These are phyloP conservation scores for Stereum hirsutum DNA, from an alignment of 1,284 basidiomycete species.

Conservation along the genomic window DNA sequence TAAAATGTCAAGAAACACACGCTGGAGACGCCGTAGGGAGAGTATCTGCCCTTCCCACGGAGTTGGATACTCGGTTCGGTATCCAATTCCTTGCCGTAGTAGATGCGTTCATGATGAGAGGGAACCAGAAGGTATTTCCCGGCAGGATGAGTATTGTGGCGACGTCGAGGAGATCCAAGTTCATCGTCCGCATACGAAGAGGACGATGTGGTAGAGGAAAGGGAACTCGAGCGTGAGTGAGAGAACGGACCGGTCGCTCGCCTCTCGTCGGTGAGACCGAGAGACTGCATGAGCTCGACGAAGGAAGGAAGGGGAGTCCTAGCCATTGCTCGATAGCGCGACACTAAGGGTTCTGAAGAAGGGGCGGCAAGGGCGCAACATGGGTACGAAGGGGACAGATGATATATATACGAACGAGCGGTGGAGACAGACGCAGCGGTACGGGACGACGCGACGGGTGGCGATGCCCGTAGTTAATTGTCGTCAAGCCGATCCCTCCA, in stretches of 20 bases:
- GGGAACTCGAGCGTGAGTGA: conserved; percentile 23
- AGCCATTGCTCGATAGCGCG: conserved; percentile 3
- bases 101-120: conserved; percentile 12
- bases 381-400: background rate
- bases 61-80: conserved; percentile 19
- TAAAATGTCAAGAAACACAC: conserved; percentile 30
- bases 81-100: conserved; percentile 14
- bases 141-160: conserved; percentile 24
- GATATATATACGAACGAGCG: conserved; percentile 10
- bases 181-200: conserved; percentile 9
- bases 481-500: too few species aligned
- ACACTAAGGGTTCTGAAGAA: conserved; percentile 7
- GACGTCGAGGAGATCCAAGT: conserved; percentile 3
- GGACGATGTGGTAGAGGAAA: conserved; percentile 7
- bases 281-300: conserved; percentile 72
- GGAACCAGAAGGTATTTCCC: conserved; percentile 24
- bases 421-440: background rate
- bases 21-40: conserved; percentile 49
- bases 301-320: conserved; percentile 75
- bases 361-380: conserved; percentile 9
- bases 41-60: conserved; percentile 39
- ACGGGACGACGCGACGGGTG: conserved; percentile 8
- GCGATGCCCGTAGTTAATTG: conserved; percentile 8
- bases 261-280: conserved; percentile 48
- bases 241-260: conserved; percentile 18